These are phyloP conservation scores for Capsicum rhomboideum DNA, from an alignment of 257 asterid genomes.

Conservation along the genomic window DNA sequence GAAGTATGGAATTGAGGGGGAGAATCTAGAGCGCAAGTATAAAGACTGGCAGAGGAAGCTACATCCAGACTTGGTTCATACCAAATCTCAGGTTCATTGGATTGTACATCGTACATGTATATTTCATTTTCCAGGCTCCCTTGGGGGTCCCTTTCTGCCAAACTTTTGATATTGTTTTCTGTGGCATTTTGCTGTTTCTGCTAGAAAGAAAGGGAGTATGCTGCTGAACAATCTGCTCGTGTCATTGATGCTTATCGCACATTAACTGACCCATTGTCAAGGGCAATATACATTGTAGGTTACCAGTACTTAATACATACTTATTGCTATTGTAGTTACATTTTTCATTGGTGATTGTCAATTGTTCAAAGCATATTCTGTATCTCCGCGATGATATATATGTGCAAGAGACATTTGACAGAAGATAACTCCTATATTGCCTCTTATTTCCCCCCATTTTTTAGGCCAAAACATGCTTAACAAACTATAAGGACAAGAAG, in stretches of 20 bases:
- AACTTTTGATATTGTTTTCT: not conserved
- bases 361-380: not conserved
- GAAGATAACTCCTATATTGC: not conserved
- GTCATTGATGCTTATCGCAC: constrained; percentile 86
- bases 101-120: not conserved
- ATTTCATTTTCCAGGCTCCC: not conserved
- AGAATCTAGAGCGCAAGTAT: constrained; percentile 63
- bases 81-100: constrained; percentile 61
- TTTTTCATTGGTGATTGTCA: not conserved
- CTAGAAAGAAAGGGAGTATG: constrained; percentile 82
- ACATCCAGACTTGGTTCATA: constrained; percentile 94
- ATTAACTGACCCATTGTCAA: constrained; percentile 58
- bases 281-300: constrained; percentile 81
- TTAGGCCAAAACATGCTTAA: not conserved
- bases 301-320: constrained; percentile 1
- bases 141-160: not conserved
- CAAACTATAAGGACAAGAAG: not conserved
- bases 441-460: too few species aligned
- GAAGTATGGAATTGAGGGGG: constrained; percentile 43
- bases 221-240: constrained; percentile 94
- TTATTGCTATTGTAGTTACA: not conserved
- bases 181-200: constrained; percentile 7
- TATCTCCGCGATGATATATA: not conserved
- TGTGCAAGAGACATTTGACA: not conserved
- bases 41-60: constrained; percentile 97